Evolutionary conservation across 140 eudicot species (phyloP), one percentile per base, ranked within the genome.

Genomic region (Anethum foeniculum): DNA sequence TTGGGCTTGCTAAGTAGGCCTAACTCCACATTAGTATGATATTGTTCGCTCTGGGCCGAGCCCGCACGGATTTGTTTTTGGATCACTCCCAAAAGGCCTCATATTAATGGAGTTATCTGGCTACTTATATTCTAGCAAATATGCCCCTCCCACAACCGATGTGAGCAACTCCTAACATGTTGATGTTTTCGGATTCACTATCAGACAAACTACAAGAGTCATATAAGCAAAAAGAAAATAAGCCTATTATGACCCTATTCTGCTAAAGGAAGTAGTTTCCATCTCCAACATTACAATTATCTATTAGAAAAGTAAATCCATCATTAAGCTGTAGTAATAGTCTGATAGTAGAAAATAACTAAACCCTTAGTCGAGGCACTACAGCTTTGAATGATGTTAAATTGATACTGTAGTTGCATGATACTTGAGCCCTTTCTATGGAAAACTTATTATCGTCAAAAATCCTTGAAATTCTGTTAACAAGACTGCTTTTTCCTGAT

Each of bases 401-500:
- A 64, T 4, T 27, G 46, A 41, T 41, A 39, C n/a, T 27, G 36
- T 27, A 76, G 77, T 51, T 89, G 90, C 98, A 87, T 83, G 98
- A 83, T 43, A 90, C 97, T 89, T 92, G 98, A n/a, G 96, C 97
- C 85, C 97, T 90, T 75, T 84, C 91, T 75, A 97, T 81, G 27
- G 89, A 85, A 69, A 89, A 90, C 52, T 85, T 80, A 85, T 90
- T 93, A 74, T 86, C 90, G 80, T 90, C 98, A 79, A 94, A 86
- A 72, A 86, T 88, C 60, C 87, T 84, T 38, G 94, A 90, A 28
- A 94, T 90, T 79, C 86, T 85, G 86, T 94, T 94, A 8, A 94
- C 56, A 73, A 94, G 94, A 80, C 96, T 91, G 83, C 97, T 94
- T 86, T 94, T 92, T 13, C 98, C 97, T 25, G 97, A 94, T 84